These are phyloP conservation scores for Phyllostachys edulis DNA, from an alignment of 176 grass and related monocot genomes.

Conservation along the genomic window DNA sequence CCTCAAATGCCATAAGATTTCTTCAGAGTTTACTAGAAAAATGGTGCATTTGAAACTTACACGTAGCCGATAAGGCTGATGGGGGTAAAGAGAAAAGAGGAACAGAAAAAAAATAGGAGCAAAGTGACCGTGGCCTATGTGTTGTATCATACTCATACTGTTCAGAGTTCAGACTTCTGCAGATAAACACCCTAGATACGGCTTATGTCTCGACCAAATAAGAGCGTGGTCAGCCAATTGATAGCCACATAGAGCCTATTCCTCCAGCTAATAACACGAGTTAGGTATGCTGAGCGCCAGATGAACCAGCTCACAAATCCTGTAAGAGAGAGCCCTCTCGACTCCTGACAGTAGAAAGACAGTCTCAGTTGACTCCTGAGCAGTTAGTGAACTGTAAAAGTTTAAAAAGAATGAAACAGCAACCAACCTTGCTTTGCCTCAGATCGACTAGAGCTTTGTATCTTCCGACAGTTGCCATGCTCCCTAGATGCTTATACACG, in stretches of 20 bases:
- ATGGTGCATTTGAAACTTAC: constrained; percentile 11
- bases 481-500: constrained; percentile 89
- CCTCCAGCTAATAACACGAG: constrained; percentile 93
- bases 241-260: constrained; percentile 92
- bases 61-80: not conserved
- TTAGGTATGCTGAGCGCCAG: constrained; percentile 92
- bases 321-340: constrained; percentile 79
- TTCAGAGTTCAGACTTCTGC: constrained; percentile 7
- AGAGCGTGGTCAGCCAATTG: constrained; percentile 90
- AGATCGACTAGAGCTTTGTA: constrained; percentile 94
- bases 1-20: constrained; percentile 8
- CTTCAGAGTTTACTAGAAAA: constrained; percentile 32
- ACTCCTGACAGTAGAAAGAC: constrained; percentile 50
- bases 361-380: not conserved
- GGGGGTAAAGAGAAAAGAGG: not conserved
- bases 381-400: not conserved
- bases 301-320: constrained; percentile 92
- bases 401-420: constrained; percentile 4
- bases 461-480: constrained; percentile 94
- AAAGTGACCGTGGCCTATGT: not conserved
- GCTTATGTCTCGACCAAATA: constrained; percentile 91
- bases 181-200: constrained; percentile 55
- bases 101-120: not conserved
- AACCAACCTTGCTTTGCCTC: constrained; percentile 78
- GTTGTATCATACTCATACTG: not conserved